Evolutionary conservation across 1,284 basidiomycete genomes (phyloP), one percentile per base, ranked within the genome.

Genomic region (Boletus semigastroideus): DNA sequence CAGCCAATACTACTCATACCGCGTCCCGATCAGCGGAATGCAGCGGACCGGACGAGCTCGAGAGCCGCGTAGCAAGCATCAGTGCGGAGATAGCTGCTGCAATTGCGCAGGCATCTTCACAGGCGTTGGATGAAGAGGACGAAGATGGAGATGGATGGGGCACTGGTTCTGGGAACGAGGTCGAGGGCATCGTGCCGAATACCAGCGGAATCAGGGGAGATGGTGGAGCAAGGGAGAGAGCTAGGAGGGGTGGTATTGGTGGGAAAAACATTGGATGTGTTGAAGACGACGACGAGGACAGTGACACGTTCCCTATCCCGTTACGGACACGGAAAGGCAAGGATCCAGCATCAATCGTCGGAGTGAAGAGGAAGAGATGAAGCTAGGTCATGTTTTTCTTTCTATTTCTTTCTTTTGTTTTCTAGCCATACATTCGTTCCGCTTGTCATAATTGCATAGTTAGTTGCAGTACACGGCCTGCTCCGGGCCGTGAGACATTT

Each of bases 11-110:
- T 41, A 55, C 65, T 39, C 59, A 66, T 48, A 58, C 67, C 20
- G 53, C 66, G 28, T 55, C 68, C 30, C 59, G 48, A 11, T 55
- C 67, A 38, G 28, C 45, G 44, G 66, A 58, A 34, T 51, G 53
- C 27, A 59, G 54, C 25, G 57, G 52, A 28, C 42, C 64, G 30
- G 73, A 78, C 46, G 75, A 79, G 48, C 67, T 86, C 42, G 83
- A 84, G 51, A 76, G 77, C 19, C 78, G 79, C 16, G 80, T 87
- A 7, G 83, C 84, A 22, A 84, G 78, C 49, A 84, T 89, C 55
- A 86, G 84, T 54, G 84, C 82, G 14, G 86, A 87, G 64, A 83
- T 90, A 52, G 86, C 84, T 5, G 84, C 85, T 16, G 85, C 84
- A 0, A 82, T 90, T 54, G 86, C 84, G 4, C 82, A 88, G 56